Base-by-base conservation (phyloP, 2,329 filamentous ascomycete genomes). In the Septoria linicola region DNA sequence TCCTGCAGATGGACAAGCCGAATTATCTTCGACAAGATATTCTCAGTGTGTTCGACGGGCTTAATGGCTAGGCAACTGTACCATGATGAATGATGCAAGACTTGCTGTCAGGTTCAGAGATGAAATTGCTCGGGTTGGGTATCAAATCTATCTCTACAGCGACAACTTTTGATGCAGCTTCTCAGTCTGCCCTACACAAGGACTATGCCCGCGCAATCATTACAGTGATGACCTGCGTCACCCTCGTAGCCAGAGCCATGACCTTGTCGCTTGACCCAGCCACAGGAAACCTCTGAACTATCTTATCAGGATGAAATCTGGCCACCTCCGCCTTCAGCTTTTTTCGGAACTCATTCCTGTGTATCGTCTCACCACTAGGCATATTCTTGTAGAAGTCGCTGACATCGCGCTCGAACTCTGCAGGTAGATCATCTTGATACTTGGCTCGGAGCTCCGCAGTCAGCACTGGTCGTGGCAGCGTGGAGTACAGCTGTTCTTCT, bases 331-430 rank as follows among this genome's bases (percentile, higher is more conserved):
- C 31, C 41, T 37, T 49, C 39, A 53, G n/a, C 8, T 42, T 34
- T 23, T 35, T 48, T 13, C 46, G 46, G 5, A 41, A 27, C 4
- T 37, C 46, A 13, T 16, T 11, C 0, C 44, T 13, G 1, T 39
- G 19, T 17, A 35, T 20, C 20, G 30, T 23, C 14, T 27, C 20
- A 2, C 32, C 47, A 8, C 39, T 14, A 21, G 47, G 47, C 47
- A 49, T 49, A 13, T 49, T 49, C 21, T 31, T 25, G 20, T 35
- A 49, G 21, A 49, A 49, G 6, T 43, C 32, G n/a, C n/a, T 37
- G 14, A 49, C 47, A 16, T 49, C 47, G 19, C 31, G 31, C 16
- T 49, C 47, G 14, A 49, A 49, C 19, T 17, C 20, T 3, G 11
- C 16, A 21, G 31, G 19, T 10, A 49, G 39, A 8, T 34, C 30